phyloP scores from a whole-genome alignment of 495 filamentous ascomycete genomes.

The Neurospora africana region DNA sequence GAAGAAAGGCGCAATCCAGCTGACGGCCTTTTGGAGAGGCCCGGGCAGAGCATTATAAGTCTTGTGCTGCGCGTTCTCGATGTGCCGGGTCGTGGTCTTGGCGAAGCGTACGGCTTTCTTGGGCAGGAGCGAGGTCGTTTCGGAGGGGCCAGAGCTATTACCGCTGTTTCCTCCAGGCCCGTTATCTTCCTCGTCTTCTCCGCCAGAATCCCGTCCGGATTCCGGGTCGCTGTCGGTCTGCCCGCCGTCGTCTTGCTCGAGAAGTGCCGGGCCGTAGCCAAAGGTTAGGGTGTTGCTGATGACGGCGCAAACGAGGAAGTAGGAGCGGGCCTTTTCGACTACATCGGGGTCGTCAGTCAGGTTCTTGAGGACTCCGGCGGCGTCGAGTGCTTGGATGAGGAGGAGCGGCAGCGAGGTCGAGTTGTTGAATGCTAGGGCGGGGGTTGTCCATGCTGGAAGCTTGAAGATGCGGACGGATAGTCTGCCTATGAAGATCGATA shows the following conservation, averaged over 20 bases:
- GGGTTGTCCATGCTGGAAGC: conserved; percentile 55
- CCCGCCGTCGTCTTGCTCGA: conserved; percentile 30
- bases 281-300: conserved; percentile 40
- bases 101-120: conserved; percentile 9
- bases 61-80: conserved; percentile 16
- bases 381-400: conserved; percentile 52
- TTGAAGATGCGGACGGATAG: conserved; percentile 25
- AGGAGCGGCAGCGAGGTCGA: conserved; percentile 62
- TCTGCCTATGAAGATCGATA: conserved; percentile 33
- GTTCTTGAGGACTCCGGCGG: conserved; percentile 51
- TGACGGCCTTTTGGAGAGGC: conserved; percentile 27
- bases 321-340: conserved; percentile 56
- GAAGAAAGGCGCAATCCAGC: conserved; percentile 42
- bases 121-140: conserved; percentile 14
- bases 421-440: conserved; percentile 67
- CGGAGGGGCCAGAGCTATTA: conserved; percentile 1
- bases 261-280: conserved; percentile 50
- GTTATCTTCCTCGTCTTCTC: conserved; percentile 7
- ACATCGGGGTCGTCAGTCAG: conserved; percentile 42
- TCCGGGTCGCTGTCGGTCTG: conserved; percentile 18
- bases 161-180: not conserved
- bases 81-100: conserved; percentile 5
- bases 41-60: conserved; percentile 31
- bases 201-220: conserved; percentile 11
- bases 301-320: conserved; percentile 52